Conservation (phyloP, 768 basidiomycete species). For the Butyriboletus loyo region DNA sequence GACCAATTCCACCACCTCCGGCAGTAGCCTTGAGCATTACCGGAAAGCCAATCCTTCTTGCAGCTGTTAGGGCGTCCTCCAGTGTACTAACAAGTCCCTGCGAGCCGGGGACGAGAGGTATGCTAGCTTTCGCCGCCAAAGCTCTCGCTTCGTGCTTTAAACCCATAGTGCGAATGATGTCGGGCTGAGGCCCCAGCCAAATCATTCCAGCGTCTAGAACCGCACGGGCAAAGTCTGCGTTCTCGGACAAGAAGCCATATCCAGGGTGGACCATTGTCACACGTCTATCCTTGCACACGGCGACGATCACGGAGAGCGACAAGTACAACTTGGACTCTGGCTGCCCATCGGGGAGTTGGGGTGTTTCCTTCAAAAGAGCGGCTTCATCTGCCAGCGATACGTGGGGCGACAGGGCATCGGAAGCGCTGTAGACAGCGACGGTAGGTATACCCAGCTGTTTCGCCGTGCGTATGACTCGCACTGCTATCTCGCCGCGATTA, state of each 20-base stretch:
- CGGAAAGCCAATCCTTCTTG: slow-evolving; percentile 50
- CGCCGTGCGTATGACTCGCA: slow-evolving; percentile 59
- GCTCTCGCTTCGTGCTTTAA: slow-evolving; percentile 57
- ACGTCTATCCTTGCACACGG: slow-evolving; percentile 38
- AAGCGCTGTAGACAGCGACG: slow-evolving; percentile 56
- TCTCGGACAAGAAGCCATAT: slow-evolving; percentile 67
- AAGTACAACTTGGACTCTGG: slow-evolving; percentile 48
- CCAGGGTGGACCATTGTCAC: slow-evolving; percentile 60
- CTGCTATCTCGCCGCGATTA: slow-evolving; percentile 72
- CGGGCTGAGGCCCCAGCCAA: slow-evolving; percentile 56
- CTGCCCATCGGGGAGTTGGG: neutral
- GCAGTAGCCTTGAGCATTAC: slow-evolving; percentile 67
- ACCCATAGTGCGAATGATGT: slow-evolving; percentile 53
- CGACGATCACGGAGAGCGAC: slow-evolving; percentile 36
- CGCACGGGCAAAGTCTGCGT: slow-evolving; percentile 49
- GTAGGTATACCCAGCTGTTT: slow-evolving; percentile 49
- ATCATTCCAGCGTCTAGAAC: slow-evolving; percentile 48
- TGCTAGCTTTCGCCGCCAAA: slow-evolving; percentile 43
- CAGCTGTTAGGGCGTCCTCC: slow-evolving; percentile 41
- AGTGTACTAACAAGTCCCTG: slow-evolving; percentile 42
- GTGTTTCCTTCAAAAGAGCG: slow-evolving; percentile 31
- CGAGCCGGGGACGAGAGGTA: slow-evolving; percentile 58
- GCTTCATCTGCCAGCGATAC: slow-evolving; percentile 55
- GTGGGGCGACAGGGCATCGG: slow-evolving; percentile 58
- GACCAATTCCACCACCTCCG: slow-evolving; percentile 69